Evolutionary conservation across 192 early-diverging fungal genomes (phyloP).

Genomic region (Coemansia sp.): DNA sequence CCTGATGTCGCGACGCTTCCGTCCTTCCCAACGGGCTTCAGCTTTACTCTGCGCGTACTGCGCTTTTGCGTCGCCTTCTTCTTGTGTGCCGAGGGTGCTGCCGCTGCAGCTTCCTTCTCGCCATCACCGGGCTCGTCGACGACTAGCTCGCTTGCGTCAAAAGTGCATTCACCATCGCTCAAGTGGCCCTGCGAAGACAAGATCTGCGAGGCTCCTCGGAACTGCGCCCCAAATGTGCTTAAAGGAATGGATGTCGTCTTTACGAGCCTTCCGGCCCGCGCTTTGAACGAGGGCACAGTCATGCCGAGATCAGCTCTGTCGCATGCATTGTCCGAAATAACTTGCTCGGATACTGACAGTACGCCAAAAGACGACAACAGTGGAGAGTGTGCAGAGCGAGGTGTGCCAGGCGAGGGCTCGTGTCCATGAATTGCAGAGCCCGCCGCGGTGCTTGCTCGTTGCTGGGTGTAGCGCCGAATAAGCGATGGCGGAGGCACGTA

Average conservation of each 20-base stretch:
- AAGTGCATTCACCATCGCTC: conserved; percentile 7
- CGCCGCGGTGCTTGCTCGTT: neutral
- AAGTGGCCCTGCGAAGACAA: conserved; percentile 16
- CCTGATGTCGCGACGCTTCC: neutral
- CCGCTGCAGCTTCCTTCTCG: neutral
- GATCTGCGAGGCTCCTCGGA: conserved; percentile 8
- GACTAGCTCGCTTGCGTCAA: conserved; percentile 27
- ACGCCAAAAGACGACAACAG: conserved; percentile 24
- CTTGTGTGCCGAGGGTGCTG: neutral
- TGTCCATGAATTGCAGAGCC: neutral
- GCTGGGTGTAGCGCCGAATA: conserved; percentile 21
- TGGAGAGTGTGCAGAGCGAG: conserved; percentile 7
- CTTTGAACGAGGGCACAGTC: conserved; percentile 19
- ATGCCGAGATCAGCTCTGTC: conserved; percentile 9
- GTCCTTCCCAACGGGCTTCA: conserved; percentile 39
- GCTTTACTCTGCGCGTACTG: conserved; percentile 52
- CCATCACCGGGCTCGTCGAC: conserved; percentile 22
- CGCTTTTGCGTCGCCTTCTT: conserved; percentile 56
- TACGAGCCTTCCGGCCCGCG: conserved; percentile 28
- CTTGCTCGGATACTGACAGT: conserved; percentile 21
- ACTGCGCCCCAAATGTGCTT: conserved; percentile 28
- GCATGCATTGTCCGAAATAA: neutral
- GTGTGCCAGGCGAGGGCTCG: neutral
- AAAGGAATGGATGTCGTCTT: conserved; percentile 49
- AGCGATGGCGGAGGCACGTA: conserved; percentile 42